phyloP scores from a whole-genome alignment of 2,329 filamentous ascomycete genomes.

The Mariannaea sp. region DNA sequence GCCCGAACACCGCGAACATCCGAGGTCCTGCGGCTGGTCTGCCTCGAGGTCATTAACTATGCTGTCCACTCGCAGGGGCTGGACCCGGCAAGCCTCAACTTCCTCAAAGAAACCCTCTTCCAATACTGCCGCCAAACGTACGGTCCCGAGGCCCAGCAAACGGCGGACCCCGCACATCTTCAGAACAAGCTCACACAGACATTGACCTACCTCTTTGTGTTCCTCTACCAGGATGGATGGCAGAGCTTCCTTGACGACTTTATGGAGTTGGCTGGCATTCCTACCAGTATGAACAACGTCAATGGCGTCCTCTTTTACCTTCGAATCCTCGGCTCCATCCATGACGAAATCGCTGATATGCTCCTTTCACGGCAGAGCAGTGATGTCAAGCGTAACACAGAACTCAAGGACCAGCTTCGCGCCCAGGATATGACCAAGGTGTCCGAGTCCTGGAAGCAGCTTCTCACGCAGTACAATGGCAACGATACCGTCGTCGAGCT shows the following conservation, averaged over 20 bases:
- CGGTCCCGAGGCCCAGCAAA: conserved; percentile 59
- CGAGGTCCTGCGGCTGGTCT: conserved; percentile 86
- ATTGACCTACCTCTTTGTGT: conserved; percentile 89
- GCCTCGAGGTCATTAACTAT: conserved; percentile 91
- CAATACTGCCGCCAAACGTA: conserved; percentile 81
- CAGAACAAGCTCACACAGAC: conserved; percentile 99
- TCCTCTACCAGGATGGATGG: conserved; percentile 86
- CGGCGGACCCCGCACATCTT: conserved; percentile 73
- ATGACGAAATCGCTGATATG: conserved; percentile 96
- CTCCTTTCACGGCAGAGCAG: conserved; percentile 77
- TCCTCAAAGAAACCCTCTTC: conserved; percentile 81
- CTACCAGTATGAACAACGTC: conserved; percentile 70
- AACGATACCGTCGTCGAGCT: conserved; percentile 80
- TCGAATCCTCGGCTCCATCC: conserved; percentile 83
- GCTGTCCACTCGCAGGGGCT: conserved; percentile 81
- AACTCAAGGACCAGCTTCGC: conserved; percentile 89
- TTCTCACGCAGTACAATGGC: conserved; percentile 76
- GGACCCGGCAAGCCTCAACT: conserved; percentile 71
- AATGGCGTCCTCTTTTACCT: conserved; percentile 84
- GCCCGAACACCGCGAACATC: conserved; percentile 74
- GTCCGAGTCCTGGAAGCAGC: conserved; percentile 87
- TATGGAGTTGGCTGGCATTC: conserved; percentile 70
- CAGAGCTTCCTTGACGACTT: conserved; percentile 91
- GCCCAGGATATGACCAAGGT: conserved; percentile 88
- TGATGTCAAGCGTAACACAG: conserved; percentile 83